Percentiles rank a stretch among this genome's conserved stretches.
phyloP scores from a whole-genome alignment of 495 filamentous ascomycete species.

The Emericellopsis terricola region DNA sequence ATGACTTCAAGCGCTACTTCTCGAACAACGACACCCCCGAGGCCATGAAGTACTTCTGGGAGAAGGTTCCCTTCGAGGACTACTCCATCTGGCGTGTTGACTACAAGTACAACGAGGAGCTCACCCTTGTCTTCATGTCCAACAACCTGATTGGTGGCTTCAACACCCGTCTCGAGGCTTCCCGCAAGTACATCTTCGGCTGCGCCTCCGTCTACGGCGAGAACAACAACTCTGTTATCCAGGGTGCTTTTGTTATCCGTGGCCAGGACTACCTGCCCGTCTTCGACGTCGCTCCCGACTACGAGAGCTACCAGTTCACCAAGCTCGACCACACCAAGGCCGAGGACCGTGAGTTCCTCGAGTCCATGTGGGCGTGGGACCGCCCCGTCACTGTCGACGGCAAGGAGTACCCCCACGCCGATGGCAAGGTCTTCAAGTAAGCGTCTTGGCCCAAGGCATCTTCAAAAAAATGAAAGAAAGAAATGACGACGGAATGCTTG shows the following conservation, averaged over 20 bases:
- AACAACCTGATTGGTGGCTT: constrained; percentile 95
- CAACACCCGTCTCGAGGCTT: constrained; percentile 91
- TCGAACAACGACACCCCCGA: constrained; percentile 86
- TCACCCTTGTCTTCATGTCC: constrained; percentile 94
- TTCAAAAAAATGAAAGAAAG: constrained; percentile 5
- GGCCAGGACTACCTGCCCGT: constrained; percentile 73
- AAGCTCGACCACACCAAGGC: constrained; percentile 81
- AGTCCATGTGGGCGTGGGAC: constrained; percentile 77
- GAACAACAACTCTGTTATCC: constrained; percentile 72
- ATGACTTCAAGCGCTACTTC: constrained; percentile 98
- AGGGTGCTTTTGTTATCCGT: constrained; percentile 85
- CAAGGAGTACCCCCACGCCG: constrained; percentile 57
- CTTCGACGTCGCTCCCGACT: constrained; percentile 93
- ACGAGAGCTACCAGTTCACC: constrained; percentile 85
- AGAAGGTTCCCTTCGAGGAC: constrained; percentile 69
- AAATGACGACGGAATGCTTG: constrained; percentile 11
- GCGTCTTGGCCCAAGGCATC: constrained; percentile 6
- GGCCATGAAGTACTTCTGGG: constrained; percentile 96
- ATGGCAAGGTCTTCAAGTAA: constrained; percentile 98
- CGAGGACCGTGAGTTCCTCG: constrained; percentile 68
- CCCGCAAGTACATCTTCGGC: constrained; percentile 98
- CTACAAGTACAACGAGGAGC: constrained; percentile 98
- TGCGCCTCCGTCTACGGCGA: constrained; percentile 72
- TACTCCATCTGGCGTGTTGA: constrained; percentile 83
- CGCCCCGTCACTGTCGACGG: constrained; percentile 57